Evolutionary conservation across 371 early-diverging fungal genomes (phyloP).

Genomic region (Basidiobolus meristosporus): DNA sequence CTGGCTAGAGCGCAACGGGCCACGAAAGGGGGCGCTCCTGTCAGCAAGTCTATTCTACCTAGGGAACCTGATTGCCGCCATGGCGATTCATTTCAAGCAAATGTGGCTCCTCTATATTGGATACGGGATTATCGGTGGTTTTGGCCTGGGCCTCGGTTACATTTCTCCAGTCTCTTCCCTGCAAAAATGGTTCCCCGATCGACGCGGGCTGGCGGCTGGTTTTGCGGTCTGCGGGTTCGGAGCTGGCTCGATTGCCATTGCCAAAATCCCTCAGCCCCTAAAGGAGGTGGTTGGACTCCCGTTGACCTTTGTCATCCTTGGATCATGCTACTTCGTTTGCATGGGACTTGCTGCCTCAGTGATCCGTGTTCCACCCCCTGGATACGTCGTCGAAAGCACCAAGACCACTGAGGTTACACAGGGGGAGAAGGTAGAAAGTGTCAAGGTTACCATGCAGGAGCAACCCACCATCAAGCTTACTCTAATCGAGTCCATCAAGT

Average conservation of each 20-base stretch:
- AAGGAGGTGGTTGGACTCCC: constrained; percentile 22
- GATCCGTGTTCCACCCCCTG: constrained; percentile 41
- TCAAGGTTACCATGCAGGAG: constrained; percentile 7
- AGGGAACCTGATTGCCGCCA: constrained; percentile 32
- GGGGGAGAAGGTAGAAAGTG: neutral
- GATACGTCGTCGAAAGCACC: constrained; percentile 24
- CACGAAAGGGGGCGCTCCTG: constrained; percentile 24
- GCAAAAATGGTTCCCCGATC: constrained; percentile 35
- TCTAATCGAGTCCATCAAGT: constrained; percentile 20
- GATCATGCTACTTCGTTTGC: constrained; percentile 15
- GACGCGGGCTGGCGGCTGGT: constrained; percentile 28
- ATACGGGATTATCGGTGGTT: constrained; percentile 37
- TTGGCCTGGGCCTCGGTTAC: constrained; percentile 41
- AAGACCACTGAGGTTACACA: constrained; percentile 15
- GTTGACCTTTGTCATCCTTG: constrained; percentile 27
- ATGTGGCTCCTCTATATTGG: constrained; percentile 35
- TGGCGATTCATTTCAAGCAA: constrained; percentile 25
- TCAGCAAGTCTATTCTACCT: constrained; percentile 29
- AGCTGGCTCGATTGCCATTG: constrained; percentile 38
- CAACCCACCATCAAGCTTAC: constrained; percentile 15
- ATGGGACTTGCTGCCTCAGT: constrained; percentile 18
- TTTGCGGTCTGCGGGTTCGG: constrained; percentile 50
- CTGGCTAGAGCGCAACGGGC: constrained; percentile 41
- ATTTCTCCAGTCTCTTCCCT: constrained; percentile 35
- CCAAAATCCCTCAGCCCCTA: constrained; percentile 27